Evolutionary conservation across 768 basidiomycete genomes (phyloP).

Genomic region (Termitomyces sp.): DNA sequence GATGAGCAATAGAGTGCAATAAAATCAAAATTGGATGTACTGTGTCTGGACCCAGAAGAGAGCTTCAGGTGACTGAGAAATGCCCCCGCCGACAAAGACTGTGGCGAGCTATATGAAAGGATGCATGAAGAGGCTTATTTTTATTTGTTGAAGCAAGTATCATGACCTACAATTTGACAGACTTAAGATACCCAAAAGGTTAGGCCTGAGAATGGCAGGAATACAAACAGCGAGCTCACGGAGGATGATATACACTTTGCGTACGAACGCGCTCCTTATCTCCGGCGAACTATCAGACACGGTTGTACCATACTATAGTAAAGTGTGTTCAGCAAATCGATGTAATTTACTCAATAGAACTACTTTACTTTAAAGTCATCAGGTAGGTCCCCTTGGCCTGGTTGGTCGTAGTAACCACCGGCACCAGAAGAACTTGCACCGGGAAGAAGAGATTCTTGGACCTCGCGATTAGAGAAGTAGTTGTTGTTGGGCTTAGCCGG

Average conservation of each 20-base stretch:
- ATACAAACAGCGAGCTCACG: slow-evolving; percentile 49
- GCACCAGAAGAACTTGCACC: slow-evolving; percentile 41
- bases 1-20: neutral
- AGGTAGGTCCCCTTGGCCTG: slow-evolving; percentile 68
- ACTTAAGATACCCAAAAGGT: slow-evolving; percentile 34
- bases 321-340: neutral
- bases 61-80: slow-evolving; percentile 60
- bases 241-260: slow-evolving; percentile 90
- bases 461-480: slow-evolving; percentile 27
- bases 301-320: slow-evolving; percentile 68
- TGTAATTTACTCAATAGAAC: neutral
- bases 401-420: slow-evolving; percentile 70
- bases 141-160: neutral
- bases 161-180: slow-evolving; percentile 64
- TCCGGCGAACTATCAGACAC: slow-evolving; percentile 75
- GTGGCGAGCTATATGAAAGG: slow-evolving; percentile 56
- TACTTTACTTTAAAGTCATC: slow-evolving; percentile 86
- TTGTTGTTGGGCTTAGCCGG: slow-evolving; percentile 26
- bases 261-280: slow-evolving; percentile 81
- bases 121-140: neutral
- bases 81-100: slow-evolving; percentile 64
- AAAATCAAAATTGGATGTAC: slow-evolving; percentile 34
- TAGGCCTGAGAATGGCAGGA: slow-evolving; percentile 2
- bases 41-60: slow-evolving; percentile 71
- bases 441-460: slow-evolving; percentile 55